Evolutionary conservation across 495 filamentous ascomycete genomes (phyloP).

Genomic region (Podospora conica): DNA sequence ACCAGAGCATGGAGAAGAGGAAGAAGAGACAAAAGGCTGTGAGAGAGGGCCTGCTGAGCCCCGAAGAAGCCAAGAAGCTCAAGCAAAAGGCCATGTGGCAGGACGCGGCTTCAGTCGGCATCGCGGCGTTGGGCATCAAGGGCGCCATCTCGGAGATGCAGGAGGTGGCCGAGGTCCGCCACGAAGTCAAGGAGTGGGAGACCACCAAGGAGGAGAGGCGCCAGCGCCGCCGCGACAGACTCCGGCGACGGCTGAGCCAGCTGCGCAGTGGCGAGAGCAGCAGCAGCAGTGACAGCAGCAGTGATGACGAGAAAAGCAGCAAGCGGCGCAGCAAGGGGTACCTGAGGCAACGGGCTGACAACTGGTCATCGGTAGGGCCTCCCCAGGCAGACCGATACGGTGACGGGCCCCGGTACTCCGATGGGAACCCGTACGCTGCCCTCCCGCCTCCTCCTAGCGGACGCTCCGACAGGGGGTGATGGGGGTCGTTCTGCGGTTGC

Average conservation of each 20-base stretch:
- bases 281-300: slow-evolving; percentile 22
- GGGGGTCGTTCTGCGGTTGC: background rate
- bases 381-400: slow-evolving; percentile 29
- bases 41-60: slow-evolving; percentile 64
- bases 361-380: slow-evolving; percentile 32
- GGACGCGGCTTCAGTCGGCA: slow-evolving; percentile 72
- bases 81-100: slow-evolving; percentile 67
- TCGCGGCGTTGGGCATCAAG: slow-evolving; percentile 82
- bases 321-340: slow-evolving; percentile 5
- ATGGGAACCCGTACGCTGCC: slow-evolving; percentile 48
- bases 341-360: slow-evolving; percentile 38
- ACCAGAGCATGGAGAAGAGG: slow-evolving; percentile 68
- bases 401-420: slow-evolving; percentile 42
- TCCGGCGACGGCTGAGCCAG: background rate
- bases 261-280: background rate
- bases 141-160: slow-evolving; percentile 63
- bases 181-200: slow-evolving; percentile 31
- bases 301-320: slow-evolving; percentile 33
- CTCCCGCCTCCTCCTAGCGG: slow-evolving; percentile 37
- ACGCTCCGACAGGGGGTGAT: slow-evolving; percentile 33
- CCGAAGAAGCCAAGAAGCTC: slow-evolving; percentile 66
- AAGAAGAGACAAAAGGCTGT: slow-evolving; percentile 64
- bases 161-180: slow-evolving; percentile 22
- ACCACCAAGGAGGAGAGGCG: slow-evolving; percentile 36
- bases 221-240: slow-evolving; percentile 26